These are phyloP conservation scores for Vitis hybrid DNA, from an alignment of 177 flowering plant species.

Conservation along the genomic window DNA sequence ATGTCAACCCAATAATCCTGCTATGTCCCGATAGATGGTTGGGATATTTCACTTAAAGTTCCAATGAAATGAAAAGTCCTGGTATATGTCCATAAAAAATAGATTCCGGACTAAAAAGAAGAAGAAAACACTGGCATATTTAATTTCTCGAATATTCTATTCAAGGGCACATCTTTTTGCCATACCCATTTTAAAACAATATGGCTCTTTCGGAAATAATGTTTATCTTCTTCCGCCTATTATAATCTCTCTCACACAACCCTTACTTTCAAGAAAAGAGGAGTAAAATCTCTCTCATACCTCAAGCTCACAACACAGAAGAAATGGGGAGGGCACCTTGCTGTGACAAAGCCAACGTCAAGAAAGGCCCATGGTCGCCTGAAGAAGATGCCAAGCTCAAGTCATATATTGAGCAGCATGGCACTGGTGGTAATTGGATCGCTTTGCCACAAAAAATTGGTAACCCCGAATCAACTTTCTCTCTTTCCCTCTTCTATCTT, in stretches of 20 bases:
- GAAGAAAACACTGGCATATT: conserved; percentile 25
- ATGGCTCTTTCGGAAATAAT: conserved; percentile 12
- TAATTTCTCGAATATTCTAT: conserved; percentile 17
- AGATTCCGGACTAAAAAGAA: conserved; percentile 30
- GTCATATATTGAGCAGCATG: conserved; percentile 46
- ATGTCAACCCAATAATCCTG: too few species aligned
- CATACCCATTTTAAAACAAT: conserved; percentile 11
- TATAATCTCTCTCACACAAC: conserved; percentile 12
- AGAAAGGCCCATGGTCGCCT: conserved; percentile 63
- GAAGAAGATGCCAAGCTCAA: conserved; percentile 59
- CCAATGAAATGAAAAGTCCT: conserved; percentile 6
- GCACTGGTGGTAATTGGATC: conserved; percentile 61
- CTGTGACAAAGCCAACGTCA: conserved; percentile 62
- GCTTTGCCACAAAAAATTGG: conserved; percentile 65
- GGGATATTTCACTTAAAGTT: background rate
- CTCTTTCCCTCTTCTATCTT: background rate
- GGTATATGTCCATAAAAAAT: background rate
- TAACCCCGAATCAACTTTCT: conserved; percentile 6
- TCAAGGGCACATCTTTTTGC: conserved; percentile 10
- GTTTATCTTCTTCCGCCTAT: conserved; percentile 10
- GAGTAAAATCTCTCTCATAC: background rate
- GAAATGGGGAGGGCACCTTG: conserved; percentile 67
- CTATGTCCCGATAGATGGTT: background rate
- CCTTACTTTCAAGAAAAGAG: conserved; percentile 4
- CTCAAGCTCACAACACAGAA: background rate